These are phyloP conservation scores for Vicia villosa DNA, from an alignment of 306 rosid species.

Conservation along the genomic window DNA sequence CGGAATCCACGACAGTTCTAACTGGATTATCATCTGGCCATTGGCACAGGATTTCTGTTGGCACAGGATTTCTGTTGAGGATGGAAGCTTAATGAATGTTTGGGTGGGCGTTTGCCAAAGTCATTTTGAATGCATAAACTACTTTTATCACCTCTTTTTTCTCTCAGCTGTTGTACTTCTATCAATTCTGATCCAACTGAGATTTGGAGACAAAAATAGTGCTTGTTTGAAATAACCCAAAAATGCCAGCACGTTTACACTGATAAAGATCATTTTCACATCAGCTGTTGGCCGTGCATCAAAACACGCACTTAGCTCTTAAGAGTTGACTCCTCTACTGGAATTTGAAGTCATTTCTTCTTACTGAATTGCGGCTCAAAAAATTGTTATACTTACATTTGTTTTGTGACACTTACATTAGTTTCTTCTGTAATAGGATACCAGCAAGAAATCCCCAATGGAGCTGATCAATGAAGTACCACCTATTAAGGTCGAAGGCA, in stretches of 20 bases:
- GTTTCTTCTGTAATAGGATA: constrained; percentile 59
- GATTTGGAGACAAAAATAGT: not conserved
- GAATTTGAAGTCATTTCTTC: constrained; percentile 18
- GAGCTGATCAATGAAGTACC: constrained; percentile 97
- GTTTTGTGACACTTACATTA: constrained; percentile 30
- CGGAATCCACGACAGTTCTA: not conserved
- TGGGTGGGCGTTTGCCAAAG: not conserved
- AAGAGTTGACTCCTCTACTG: not conserved
- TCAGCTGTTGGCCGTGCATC: not conserved
- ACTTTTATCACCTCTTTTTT: not conserved
- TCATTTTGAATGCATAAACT: not conserved
- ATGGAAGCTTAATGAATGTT: constrained; percentile 2
- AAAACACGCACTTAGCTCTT: not conserved
- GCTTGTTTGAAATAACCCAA: not conserved
- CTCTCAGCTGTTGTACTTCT: not conserved
- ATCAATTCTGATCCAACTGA: not conserved
- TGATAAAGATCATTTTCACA: not conserved
- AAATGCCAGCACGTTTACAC: not conserved
- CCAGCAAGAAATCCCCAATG: constrained; percentile 95
- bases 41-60: not conserved
- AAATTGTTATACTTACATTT: constrained; percentile 28
- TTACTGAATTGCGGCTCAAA: not conserved
- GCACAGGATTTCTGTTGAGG: too few relatives aligned
- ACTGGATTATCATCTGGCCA: not conserved
- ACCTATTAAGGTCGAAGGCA: constrained; percentile 89